phyloP scores from a whole-genome alignment of 805 yeast species.

The Ascoidea asiatica region DNA sequence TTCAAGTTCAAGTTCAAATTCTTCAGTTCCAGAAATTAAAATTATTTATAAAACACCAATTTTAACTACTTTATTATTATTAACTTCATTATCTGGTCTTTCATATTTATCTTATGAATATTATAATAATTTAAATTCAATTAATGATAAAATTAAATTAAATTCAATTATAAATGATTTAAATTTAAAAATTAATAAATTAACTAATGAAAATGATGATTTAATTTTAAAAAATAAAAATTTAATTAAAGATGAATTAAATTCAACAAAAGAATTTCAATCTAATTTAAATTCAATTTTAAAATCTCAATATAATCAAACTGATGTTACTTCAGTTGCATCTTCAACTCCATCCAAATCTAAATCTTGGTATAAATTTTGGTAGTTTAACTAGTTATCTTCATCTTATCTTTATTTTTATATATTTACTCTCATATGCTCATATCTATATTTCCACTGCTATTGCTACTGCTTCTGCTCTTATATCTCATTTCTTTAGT shows the following conservation, averaged over 20 bases:
- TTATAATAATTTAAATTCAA: too few species aligned
- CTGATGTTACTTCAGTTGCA: too few species aligned
- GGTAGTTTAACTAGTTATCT: neutral
- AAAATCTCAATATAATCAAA: neutral
- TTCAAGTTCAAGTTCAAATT: neutral
- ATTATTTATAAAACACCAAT: neutral
- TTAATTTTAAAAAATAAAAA: too few species aligned
- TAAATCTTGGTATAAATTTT: neutral
- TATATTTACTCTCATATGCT: too few species aligned
- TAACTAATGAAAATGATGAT: neutral
- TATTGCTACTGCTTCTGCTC: too few species aligned
- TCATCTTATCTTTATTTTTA: neutral
- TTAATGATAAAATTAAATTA: neutral
- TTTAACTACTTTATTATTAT: too few species aligned
- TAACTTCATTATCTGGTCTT: neutral
- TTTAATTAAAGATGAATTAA: neutral
- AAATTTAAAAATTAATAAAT: too few species aligned
- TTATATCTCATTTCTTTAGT: too few species aligned
- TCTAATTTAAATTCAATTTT: neutral
- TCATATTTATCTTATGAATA: neutral
- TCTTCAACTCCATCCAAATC: too few species aligned
- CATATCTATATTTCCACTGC: neutral
- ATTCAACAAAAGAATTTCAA: neutral
- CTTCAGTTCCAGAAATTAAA: neutral
- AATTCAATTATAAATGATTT: neutral